Base-by-base conservation (phyloP, 495 filamentous ascomycete genomes). In the Xylaria bambusicola region DNA sequence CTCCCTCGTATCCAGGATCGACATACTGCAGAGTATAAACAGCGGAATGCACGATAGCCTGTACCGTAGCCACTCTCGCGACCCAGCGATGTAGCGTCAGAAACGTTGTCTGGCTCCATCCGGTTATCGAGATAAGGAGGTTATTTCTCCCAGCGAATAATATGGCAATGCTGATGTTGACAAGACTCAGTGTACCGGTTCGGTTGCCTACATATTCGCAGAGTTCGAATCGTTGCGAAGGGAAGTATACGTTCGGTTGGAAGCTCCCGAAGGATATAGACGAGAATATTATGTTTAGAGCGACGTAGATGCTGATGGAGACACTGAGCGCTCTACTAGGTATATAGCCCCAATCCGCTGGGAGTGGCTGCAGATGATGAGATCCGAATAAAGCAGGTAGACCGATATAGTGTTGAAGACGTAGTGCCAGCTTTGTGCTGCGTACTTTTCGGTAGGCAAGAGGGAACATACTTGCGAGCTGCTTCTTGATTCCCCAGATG, bases 21-120 rank as follows among this genome's bases (percentile, higher is more conserved):
- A 48, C 29, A 24, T 56, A 56, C 20, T 21, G 27, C 20, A 56
- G 10, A 1, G 53, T 56, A 20, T 56, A 53, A 6, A 46, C 42
- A n/a, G 69, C 50, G 3, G 70, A 73, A 49, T 81, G 77, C 5
- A 76, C 24, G 33, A 73, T 20, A 9, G 69, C 73, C 36, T 80
- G 69, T 7, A 79, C 1, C 6, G 68, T 56, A 45, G 63, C 72
- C 18, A 82, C 47, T 10, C 69, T 61, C 10, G 76, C 80, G 3
- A 79, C 65, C 77, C 76, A 82, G n/a, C 77, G 77, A 56, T 82
- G 80, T 0, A 80, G 61, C 0, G 81, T 57, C 6, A 80, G 13
- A 51, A 66, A 82, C 0, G 79, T 82, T 10, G 68, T 66, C 50
- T 80, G 72, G 8, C 68, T 66, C 79, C 78, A 81, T 61, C 78